Conservation (phyloP, 2,329 filamentous ascomycete genomes). For the Dichotomopilus funicola region DNA sequence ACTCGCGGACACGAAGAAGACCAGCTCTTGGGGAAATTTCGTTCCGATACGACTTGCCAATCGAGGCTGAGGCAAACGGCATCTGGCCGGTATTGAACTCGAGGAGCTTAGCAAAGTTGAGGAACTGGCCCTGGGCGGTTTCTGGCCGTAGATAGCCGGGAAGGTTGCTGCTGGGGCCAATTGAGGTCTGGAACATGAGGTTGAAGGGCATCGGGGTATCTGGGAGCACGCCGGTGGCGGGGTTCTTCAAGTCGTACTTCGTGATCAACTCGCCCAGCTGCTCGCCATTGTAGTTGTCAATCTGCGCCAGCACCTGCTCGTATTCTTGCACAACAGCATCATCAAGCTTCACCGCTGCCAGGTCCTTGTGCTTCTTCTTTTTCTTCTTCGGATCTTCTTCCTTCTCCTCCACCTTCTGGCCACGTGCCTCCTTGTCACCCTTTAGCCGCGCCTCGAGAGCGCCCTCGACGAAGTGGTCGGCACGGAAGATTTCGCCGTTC, state of each 20-base stretch:
- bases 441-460: slow-evolving; percentile 81
- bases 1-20: slow-evolving; percentile 89
- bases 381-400: slow-evolving; percentile 64
- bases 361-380: slow-evolving; percentile 82
- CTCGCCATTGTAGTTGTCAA: slow-evolving; percentile 89
- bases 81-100: slow-evolving; percentile 94
- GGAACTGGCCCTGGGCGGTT: slow-evolving; percentile 95
- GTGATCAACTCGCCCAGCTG: slow-evolving; percentile 82
- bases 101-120: slow-evolving; percentile 93
- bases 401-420: slow-evolving; percentile 70
- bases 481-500: slow-evolving; percentile 91
- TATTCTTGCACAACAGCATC: slow-evolving; percentile 84
- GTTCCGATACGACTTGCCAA: slow-evolving; percentile 97
- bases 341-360: slow-evolving; percentile 76
- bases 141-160: slow-evolving; percentile 85
- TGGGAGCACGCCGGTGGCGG: slow-evolving; percentile 68
- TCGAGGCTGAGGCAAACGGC: slow-evolving; percentile 94
- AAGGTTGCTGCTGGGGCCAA: slow-evolving; percentile 84
- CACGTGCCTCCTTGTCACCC: slow-evolving; percentile 87
- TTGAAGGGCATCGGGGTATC: slow-evolving; percentile 87
- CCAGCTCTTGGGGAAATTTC: slow-evolving; percentile 92
- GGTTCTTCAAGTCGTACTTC: slow-evolving; percentile 88
- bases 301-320: slow-evolving; percentile 81
- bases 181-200: slow-evolving; percentile 96
- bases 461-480: slow-evolving; percentile 94